Conservation (phyloP, 1,284 basidiomycete species). For the Pseudozyma sp. region DNA sequence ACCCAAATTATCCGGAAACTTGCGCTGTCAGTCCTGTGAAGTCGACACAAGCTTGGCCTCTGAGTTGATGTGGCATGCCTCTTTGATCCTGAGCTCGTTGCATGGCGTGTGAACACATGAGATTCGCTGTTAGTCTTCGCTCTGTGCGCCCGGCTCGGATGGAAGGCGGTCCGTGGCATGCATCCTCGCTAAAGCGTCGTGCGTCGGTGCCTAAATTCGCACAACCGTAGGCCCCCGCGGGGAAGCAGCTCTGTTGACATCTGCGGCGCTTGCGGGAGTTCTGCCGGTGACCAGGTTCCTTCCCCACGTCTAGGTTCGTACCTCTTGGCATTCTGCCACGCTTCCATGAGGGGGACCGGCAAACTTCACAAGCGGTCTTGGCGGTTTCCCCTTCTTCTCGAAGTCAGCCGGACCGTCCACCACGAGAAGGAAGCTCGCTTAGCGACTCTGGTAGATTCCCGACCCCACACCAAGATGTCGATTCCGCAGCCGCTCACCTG, state of each 20-base stretch:
- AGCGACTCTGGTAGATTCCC: background rate
- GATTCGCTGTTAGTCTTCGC: background rate
- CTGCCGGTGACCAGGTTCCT: background rate
- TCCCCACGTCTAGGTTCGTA: background rate
- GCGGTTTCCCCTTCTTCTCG: background rate
- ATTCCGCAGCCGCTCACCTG: no score
- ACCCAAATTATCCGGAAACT: no score
- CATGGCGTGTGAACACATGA: no score
- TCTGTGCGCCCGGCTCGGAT: background rate
- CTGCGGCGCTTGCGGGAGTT: background rate
- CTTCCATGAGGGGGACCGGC: background rate
- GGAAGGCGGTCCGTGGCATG: background rate
- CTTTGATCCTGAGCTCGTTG: no score
- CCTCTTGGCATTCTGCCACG: background rate
- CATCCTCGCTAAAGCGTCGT: background rate
- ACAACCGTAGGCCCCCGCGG: background rate
- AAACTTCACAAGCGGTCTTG: background rate
- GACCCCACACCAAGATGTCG: no score
- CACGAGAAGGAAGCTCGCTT: background rate
- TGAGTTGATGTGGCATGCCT: no score
- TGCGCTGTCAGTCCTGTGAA: no score
- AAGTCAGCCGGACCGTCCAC: background rate
- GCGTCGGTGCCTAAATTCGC: background rate
- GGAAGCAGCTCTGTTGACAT: background rate
- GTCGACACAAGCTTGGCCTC: no score